These are phyloP conservation scores for Penicillium tannophilum DNA, from an alignment of 495 filamentous ascomycete genomes.

Conservation along the genomic window DNA sequence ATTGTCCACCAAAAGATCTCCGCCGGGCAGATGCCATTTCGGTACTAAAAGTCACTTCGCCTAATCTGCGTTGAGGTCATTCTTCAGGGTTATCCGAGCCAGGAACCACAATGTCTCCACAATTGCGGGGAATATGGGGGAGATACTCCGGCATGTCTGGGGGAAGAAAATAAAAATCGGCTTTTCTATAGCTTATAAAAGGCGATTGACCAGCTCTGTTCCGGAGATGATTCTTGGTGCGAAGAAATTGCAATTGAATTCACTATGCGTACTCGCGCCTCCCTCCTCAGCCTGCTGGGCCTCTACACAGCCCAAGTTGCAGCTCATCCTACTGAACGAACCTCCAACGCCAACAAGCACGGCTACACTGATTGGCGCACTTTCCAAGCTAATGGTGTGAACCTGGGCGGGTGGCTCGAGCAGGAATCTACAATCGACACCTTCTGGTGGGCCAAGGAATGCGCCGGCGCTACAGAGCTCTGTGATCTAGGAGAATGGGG, in stretches of 20 bases:
- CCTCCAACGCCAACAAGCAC: constrained; percentile 1
- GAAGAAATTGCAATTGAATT: neutral
- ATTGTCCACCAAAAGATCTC: neutral
- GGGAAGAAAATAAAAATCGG: neutral
- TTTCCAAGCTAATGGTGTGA: constrained; percentile 32
- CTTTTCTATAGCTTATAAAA: neutral
- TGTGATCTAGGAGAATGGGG: constrained; percentile 30
- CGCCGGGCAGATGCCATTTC: neutral
- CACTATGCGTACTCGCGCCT: neutral
- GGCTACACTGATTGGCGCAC: constrained; percentile 31
- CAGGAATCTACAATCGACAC: constrained; percentile 38
- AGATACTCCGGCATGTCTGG: neutral
- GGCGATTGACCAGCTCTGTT: neutral
- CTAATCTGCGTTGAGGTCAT: neutral
- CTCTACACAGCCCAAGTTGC: constrained; percentile 1
- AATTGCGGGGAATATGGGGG: constrained; percentile 13
- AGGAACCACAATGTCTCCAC: neutral
- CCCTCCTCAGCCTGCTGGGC: constrained; percentile 3
- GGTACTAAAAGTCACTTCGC: neutral
- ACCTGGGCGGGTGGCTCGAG: constrained; percentile 38
- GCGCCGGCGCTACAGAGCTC: constrained; percentile 22
- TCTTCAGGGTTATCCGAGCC: constrained; percentile 3
- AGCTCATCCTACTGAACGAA: neutral
- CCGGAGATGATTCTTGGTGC: neutral
- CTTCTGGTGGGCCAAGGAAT: constrained; percentile 27